These are phyloP conservation scores for Chrysoporthe puriensis DNA, from an alignment of 2,329 filamentous ascomycete species.

Conservation along the genomic window DNA sequence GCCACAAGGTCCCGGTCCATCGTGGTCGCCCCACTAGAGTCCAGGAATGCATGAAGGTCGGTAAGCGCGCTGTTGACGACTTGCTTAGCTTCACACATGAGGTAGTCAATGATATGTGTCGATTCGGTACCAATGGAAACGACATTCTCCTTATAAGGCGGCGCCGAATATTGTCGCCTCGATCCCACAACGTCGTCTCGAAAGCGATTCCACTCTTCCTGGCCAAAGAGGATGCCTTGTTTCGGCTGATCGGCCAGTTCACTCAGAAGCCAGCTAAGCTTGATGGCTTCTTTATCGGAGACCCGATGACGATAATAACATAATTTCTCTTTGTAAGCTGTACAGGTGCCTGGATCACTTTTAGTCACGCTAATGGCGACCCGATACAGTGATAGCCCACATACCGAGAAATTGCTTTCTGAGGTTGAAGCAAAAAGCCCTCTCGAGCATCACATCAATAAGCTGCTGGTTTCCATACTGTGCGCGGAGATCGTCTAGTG, in stretches of 20 bases:
- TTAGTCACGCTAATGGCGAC: no score
- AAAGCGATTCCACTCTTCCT: constrained; percentile 46
- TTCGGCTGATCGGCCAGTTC: constrained; percentile 62
- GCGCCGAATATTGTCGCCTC: constrained; percentile 10
- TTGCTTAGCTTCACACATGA: constrained; percentile 60
- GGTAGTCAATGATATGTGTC: constrained; percentile 63
- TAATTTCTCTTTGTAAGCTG: constrained; percentile 64
- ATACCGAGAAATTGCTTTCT: constrained; percentile 60
- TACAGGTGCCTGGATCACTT: constrained; percentile 46
- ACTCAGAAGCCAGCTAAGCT: constrained; percentile 56
- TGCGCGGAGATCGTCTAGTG: constrained; percentile 48
- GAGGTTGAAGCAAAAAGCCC: constrained; percentile 62
- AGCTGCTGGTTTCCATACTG: constrained; percentile 30
- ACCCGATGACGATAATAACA: constrained; percentile 63
- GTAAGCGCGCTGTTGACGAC: constrained; percentile 44
- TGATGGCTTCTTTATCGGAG: constrained; percentile 46
- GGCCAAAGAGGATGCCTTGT: constrained; percentile 55
- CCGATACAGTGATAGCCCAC: not conserved
- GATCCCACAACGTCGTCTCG: constrained; percentile 32
- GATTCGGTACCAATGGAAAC: constrained; percentile 22
- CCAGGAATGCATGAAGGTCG: constrained; percentile 36
- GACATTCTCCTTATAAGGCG: constrained; percentile 17
- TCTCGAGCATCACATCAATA: constrained; percentile 52
- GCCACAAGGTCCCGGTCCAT: constrained; percentile 29
- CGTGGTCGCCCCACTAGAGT: constrained; percentile 6